Percentiles rank a stretch among this genome's conserved stretches.
These are phyloP conservation scores for Patellifolia procumbens DNA, from an alignment of 179 eudicot genomes.

Conservation along the genomic window DNA sequence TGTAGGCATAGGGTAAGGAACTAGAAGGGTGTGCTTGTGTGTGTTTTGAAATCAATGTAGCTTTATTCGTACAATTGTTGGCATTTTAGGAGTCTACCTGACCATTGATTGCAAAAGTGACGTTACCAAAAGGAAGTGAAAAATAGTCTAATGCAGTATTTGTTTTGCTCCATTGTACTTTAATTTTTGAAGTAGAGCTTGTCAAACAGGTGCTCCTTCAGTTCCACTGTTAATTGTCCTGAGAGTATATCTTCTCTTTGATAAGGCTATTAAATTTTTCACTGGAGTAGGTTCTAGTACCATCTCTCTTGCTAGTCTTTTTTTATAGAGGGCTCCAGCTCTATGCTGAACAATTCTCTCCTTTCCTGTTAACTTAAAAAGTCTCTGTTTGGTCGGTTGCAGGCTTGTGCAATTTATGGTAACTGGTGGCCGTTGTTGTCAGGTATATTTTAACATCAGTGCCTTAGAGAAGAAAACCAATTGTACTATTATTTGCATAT, in stretches of 20 bases:
- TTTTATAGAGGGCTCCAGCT: neutral
- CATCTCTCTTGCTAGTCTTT: neutral
- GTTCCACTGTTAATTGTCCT: neutral
- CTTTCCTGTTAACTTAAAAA: too few relatives aligned
- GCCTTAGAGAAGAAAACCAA: neutral
- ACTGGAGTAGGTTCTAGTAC: neutral
- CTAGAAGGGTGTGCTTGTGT: too few relatives aligned
- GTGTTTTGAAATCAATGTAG: neutral
- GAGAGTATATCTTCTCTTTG: neutral
- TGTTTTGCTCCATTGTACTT: neutral
- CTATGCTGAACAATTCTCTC: neutral
- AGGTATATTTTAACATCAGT: constrained; percentile 43
- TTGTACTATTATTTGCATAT: constrained; percentile 7
- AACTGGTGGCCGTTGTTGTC: constrained; percentile 99
- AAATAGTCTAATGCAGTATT: too few relatives aligned
- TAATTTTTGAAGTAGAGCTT: neutral
- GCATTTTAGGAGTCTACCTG: neutral
- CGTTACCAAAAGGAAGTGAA: neutral
- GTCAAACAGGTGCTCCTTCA: neutral
- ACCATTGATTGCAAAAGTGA: neutral
- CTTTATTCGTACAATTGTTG: neutral
- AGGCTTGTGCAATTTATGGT: constrained; percentile 93
- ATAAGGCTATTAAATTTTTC: neutral
- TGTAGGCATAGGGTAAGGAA: neutral
- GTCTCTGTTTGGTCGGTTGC: constrained; percentile 28